Evolutionary conservation across 2,329 filamentous ascomycete genomes (phyloP).

Genomic region (Pochonia chlamydosporia): DNA sequence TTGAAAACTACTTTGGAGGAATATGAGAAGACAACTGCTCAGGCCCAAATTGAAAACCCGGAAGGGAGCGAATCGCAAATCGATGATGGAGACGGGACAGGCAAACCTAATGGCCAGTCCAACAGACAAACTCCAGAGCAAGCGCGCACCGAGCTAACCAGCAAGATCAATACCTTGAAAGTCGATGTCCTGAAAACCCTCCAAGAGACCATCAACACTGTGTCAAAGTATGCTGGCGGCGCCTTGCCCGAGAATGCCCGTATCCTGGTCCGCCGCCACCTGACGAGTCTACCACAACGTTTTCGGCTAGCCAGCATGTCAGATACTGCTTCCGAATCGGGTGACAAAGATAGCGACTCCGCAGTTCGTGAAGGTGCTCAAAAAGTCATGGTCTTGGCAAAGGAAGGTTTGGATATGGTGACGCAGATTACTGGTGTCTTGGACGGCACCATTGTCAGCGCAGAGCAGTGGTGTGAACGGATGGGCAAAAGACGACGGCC

Average conservation of each 20-base stretch:
- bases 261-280: constrained; percentile 73
- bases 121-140: constrained; percentile 18
- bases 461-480: constrained; percentile 84
- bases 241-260: constrained; percentile 85
- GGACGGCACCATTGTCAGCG: constrained; percentile 82
- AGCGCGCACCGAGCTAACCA: constrained; percentile 40
- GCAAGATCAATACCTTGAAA: constrained; percentile 62
- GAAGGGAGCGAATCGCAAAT: not conserved
- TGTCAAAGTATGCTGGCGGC: constrained; percentile 87
- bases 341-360: constrained; percentile 28
- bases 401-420: constrained; percentile 92
- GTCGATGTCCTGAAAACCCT: constrained; percentile 71
- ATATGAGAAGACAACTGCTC: constrained; percentile 56
- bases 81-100: constrained; percentile 2
- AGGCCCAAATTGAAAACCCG: constrained; percentile 10
- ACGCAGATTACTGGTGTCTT: constrained; percentile 82
- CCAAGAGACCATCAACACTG: constrained; percentile 74
- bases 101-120: not conserved
- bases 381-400: constrained; percentile 76
- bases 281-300: constrained; percentile 77
- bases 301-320: constrained; percentile 66
- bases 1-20: constrained; percentile 73
- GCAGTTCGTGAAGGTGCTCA: constrained; percentile 55
- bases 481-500: constrained; percentile 46
- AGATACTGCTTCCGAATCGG: constrained; percentile 20